Conservation (phyloP, 2,329 filamentous ascomycete species). For the Coniochaeta sp. region DNA sequence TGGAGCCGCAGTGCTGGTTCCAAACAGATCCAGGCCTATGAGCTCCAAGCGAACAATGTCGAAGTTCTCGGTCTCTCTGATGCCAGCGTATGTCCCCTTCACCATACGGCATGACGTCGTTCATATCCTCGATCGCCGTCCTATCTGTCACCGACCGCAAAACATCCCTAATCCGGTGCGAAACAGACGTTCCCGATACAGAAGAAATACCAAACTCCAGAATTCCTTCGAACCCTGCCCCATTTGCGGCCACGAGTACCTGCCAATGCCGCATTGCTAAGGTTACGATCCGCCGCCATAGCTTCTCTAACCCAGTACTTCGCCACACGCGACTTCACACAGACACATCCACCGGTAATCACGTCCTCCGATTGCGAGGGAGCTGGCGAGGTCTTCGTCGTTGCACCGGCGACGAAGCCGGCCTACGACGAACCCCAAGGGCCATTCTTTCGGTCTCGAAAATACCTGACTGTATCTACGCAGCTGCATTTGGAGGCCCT, state of each 20-base stretch:
- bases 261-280: slow-evolving; percentile 71
- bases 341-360: slow-evolving; percentile 88
- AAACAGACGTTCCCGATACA: slow-evolving; percentile 81
- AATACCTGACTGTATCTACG: slow-evolving; percentile 91
- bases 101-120: slow-evolving; percentile 6
- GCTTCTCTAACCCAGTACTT: slow-evolving; percentile 72
- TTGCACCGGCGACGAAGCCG: slow-evolving; percentile 39
- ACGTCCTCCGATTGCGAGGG: slow-evolving; percentile 97
- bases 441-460: slow-evolving; percentile 76
- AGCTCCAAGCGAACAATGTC: slow-evolving; percentile 68
- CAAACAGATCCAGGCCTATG: slow-evolving; percentile 57
- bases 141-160: neutral
- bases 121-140: slow-evolving; percentile 1
- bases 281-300: slow-evolving; percentile 75
- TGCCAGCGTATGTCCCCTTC: slow-evolving; percentile 56
- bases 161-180: neutral
- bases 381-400: slow-evolving; percentile 84
- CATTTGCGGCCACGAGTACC: slow-evolving; percentile 80
- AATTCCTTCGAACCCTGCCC: slow-evolving; percentile 81
- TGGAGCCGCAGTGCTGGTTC: slow-evolving; percentile 67
- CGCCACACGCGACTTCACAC: slow-evolving; percentile 59
- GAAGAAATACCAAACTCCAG: slow-evolving; percentile 88
- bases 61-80: slow-evolving; percentile 71
- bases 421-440: slow-evolving; percentile 25
- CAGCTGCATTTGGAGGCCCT: slow-evolving; percentile 93